Base-by-base conservation (phyloP, 371 early-diverging fungal species). In the Mortierella sp. region DNA sequence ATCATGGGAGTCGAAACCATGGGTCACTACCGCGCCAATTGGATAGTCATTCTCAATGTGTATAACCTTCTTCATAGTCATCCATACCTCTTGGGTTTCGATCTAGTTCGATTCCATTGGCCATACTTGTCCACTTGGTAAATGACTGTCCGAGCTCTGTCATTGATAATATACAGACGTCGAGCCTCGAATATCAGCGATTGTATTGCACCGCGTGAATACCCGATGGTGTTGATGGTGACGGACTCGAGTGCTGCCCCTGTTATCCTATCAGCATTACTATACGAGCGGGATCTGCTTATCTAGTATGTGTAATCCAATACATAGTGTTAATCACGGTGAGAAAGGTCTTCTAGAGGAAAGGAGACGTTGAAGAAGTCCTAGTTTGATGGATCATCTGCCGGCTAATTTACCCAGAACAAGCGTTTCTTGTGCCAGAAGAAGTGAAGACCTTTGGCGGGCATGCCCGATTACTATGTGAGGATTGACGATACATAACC, bases 121-220 rank as follows among this genome's bases (percentile, higher is more conserved):
- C 90, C 90, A 63, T 89, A 90, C 54, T 88, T 86, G 63, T 88
- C 88, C 16, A 89, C 91, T 17, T 88, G 84, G 73, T 86, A 89
- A n/a, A 91, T 86, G 12, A 88, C 84, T 1, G 90, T 91, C 19
- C 90, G 65, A 14, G 83, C 71, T 34, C 81, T 65, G 60, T 91
- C 91, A 8, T 87, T 80, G 34, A 84, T 88, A 22, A 88, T 82
- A 49, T 78, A 88, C 31, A 79, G 71, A 37, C 63, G 69, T 25
- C 85, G 86, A 0, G 90, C 86, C 53, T 89, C 87, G 51, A 78
- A 52, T 3, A 89, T 84, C 21, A 91, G 68, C 0, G 77, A 60
- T 49, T 88, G 84, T 14, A 90, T 60, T 0, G 86, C 31, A 17
- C 61, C 63, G 12, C 89, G 79, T 0, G 86, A 85, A n/a, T 83